These are phyloP conservation scores for Blyttiomyces sp. DNA, from an alignment of 371 early-diverging fungal genomes.

Conservation along the genomic window DNA sequence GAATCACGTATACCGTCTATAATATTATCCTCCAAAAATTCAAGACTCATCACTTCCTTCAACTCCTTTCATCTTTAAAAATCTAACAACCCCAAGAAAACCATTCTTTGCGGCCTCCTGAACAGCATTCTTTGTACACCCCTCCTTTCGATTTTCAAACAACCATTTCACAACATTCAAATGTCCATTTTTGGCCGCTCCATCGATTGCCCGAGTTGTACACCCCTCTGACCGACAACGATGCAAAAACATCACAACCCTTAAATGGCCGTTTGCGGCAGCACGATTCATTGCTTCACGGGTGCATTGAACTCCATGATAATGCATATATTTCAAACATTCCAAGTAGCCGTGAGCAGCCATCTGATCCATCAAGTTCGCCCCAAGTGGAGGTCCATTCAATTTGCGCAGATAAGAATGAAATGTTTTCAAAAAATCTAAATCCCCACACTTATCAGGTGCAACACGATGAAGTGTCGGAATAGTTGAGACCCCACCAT, in stretches of 20 bases:
- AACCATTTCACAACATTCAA: conserved; percentile 22
- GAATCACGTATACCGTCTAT: no score
- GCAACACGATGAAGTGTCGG: no score
- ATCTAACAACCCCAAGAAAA: no score
- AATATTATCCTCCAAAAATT: no score
- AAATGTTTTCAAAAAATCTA: background rate
- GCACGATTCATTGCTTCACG: conserved; percentile 17
- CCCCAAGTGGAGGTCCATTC: no score
- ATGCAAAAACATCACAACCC: conserved; percentile 17
- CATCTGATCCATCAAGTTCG: no score
- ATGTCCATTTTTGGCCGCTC: conserved; percentile 18
- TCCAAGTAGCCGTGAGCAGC: conserved; percentile 14
- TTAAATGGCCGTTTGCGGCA: conserved; percentile 16
- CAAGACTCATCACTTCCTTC: no score
- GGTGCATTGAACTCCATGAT: conserved; percentile 8
- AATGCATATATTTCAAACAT: conserved; percentile 4
- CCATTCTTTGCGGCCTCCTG: no score
- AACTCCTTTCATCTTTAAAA: no score
- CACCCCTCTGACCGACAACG: conserved; percentile 13
- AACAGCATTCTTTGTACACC: no score
- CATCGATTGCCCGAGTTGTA: conserved; percentile 21
- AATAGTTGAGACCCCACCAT: no score
- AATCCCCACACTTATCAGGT: no score
- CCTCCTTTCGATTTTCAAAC: conserved; percentile 18
- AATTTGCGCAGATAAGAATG: background rate